phyloP scores from a whole-genome alignment of 306 rosid species.

The Trichosanthes truncata region DNA sequence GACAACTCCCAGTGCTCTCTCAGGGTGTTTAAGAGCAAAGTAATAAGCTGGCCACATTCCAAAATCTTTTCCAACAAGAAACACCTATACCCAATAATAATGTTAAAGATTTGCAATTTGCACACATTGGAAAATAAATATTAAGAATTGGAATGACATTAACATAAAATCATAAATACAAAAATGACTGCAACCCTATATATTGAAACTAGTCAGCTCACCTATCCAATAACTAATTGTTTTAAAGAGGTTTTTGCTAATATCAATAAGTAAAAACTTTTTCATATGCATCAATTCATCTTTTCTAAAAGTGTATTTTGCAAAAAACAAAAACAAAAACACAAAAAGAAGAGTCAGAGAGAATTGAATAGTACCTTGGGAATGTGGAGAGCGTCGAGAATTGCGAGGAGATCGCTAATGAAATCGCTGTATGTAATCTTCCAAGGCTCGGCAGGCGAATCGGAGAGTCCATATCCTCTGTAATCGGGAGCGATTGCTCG shows the following conservation, averaged over 20 bases:
- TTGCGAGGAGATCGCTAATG: constrained; percentile 33
- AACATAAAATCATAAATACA: too few relatives aligned
- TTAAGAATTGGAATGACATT: too few relatives aligned
- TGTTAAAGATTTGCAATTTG: neutral
- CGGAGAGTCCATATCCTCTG: constrained; percentile 77
- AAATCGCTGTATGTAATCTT: constrained; percentile 26
- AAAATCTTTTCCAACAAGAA: constrained; percentile 65
- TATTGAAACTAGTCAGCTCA: too few relatives aligned
- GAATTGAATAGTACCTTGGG: constrained; percentile 39
- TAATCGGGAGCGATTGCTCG: constrained; percentile 59
- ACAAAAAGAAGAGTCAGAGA: too few relatives aligned
- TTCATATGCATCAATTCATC: too few relatives aligned
- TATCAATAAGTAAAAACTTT: too few relatives aligned
- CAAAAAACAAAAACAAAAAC: too few relatives aligned
- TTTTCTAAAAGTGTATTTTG: too few relatives aligned
- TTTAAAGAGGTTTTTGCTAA: too few relatives aligned
- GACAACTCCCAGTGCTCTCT: constrained; percentile 59
- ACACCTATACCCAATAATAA: constrained; percentile 23
- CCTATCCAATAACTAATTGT: too few relatives aligned
- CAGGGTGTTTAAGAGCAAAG: constrained; percentile 47
- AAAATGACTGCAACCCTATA: too few relatives aligned
- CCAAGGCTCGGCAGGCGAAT: constrained; percentile 33
- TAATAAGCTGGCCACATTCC: constrained; percentile 40
- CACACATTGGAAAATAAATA: too few relatives aligned
- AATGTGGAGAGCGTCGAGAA: constrained; percentile 40